Base-by-base conservation (phyloP, 164 flowering plant species). In the Magnolia kwangsiensis region DNA sequence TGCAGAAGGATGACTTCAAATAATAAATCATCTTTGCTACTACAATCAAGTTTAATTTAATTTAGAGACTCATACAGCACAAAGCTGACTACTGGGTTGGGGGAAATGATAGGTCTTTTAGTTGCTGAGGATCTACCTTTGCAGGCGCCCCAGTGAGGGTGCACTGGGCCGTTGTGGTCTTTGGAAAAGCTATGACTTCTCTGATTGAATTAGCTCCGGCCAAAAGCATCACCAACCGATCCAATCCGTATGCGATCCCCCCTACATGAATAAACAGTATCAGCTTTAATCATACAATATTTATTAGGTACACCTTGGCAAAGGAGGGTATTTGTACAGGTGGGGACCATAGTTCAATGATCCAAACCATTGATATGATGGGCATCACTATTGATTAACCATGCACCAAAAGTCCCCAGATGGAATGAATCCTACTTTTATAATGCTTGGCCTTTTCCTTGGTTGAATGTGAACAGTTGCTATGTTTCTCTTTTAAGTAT, bases 111-210 rank as follows among this genome's bases (percentile, higher is more conserved):
- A 93, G 87, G 76, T 92, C 97, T 77, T 81, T 87, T 0, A 96
- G 88, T 83, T 93, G 99, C 75, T 89, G 96, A 7, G 92, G 85
- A 86, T 96, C 98, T 11, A 96, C 97, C 74, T 86, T 87, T 7
- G 98, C 89, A 19, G 99, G 99, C 16, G 99, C 74, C 51, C 86
- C 80, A 24, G 99, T 96, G 24, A 96, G 94, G 70, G 95, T 92
- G 79, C 99, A 96, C 78, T 93, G 97, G 18, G 97, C 99, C 8
- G 94, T 86, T 24, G 94, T 86, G 18, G 97, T 96, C 86, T 96
- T 96, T 19, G 99, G 98, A 83, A 96, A 96, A 61, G 99, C 98
- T 49, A 93, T 96, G 29, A 95, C 99, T 78, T 95, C 99, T 81
- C 98, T 86, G 69, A 95, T 95, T 74, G 99, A 95, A 79, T 75